Conservation (phyloP, 108 stramenopile genomes). For the Skeletonema tropicum region DNA sequence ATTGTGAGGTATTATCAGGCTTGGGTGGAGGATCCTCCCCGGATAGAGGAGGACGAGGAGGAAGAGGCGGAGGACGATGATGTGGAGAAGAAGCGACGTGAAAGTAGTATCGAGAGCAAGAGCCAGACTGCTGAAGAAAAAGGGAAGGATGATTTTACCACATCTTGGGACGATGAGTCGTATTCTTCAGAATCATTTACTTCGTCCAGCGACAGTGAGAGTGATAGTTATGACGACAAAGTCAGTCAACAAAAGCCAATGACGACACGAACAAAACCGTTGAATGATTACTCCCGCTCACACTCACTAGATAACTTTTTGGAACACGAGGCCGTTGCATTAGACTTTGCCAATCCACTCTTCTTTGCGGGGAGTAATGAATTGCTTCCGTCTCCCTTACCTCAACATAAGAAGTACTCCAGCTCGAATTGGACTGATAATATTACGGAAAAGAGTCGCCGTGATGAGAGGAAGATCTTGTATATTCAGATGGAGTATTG, state of each 20-base stretch:
- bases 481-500: constrained; percentile 87
- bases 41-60: background rate
- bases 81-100: constrained; percentile 1
- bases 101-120: constrained; percentile 8
- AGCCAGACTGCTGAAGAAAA: constrained; percentile 8
- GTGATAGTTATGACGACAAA: background rate
- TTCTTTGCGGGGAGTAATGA: constrained; percentile 22
- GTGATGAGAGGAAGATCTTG: constrained; percentile 30
- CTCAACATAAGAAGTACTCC: constrained; percentile 1
- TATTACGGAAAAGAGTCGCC: constrained; percentile 11
- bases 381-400: background rate
- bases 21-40: constrained; percentile 58
- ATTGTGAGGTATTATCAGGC: constrained; percentile 86
- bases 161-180: constrained; percentile 2
- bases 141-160: constrained; percentile 21
- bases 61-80: background rate
- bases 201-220: constrained; percentile 4
- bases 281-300: constrained; percentile 9
- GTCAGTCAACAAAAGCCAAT: background rate
- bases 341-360: constrained; percentile 38
- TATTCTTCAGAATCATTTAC: constrained; percentile 15
- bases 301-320: constrained; percentile 46
- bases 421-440: constrained; percentile 13
- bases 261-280: background rate
- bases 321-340: constrained; percentile 42